Base-by-base conservation (phyloP, 164 flowering plant species). In the Magnolia changhungtana region DNA sequence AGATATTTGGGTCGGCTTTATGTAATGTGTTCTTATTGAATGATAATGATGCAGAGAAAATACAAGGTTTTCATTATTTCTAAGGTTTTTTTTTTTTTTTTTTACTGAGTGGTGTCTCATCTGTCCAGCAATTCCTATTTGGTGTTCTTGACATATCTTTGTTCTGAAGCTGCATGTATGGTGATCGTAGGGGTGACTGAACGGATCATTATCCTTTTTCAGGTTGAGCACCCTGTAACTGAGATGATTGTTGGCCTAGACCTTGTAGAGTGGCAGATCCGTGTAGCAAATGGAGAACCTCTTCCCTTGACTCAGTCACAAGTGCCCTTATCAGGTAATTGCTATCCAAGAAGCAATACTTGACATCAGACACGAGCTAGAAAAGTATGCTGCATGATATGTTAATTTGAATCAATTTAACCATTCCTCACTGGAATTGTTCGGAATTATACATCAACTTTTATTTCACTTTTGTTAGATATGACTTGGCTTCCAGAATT, bases 151-250 rank as follows among this genome's bases (percentile, higher is more conserved):
- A 66, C 67, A 71, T 78, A 10, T 20, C 9, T 65, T 65, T 10
- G 29, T 23, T 20, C 13, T 65, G 68, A 11, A 37, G 21, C 10
- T 65, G 13, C 16, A 67, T 27, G 14, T 11, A 31, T 27, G 45
- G 31, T 7, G 50, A 11, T 67, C 9, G 3, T 67, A 55, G 61
- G 55, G 11, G 23, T 73, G 66, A 73, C 31, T 18, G 24, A 59
- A 50, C 29, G 11, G 61, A 18, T 68, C 16, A 64, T 75, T 45
- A 50, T 20, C 61, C 77, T 71, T 80, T 76, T 81, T 68, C 84
- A 96, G 99, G 99, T 96, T 85, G 98, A 96, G 81, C 99, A 94
- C 85, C 98, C 99, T 79, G 98, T 96, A 72, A 96, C 99, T 31
- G 98, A 96, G 89, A 96, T 96, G 99, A 86, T 96, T 83, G 96